phyloP scores from a whole-genome alignment of 2,329 filamentous ascomycete genomes.

The Ophiostoma australiae region DNA sequence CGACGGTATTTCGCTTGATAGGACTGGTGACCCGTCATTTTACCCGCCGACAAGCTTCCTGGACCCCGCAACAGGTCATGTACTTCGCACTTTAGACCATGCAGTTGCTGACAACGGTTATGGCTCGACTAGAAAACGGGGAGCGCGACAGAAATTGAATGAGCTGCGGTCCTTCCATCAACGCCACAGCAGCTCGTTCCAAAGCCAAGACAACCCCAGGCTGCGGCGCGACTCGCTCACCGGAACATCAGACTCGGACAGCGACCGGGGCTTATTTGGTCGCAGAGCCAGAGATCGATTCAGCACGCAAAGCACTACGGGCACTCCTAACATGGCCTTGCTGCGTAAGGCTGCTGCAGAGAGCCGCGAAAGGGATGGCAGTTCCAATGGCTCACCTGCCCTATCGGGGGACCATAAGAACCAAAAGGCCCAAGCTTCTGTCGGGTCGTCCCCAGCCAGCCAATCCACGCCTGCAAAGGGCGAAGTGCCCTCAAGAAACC shows the following conservation, averaged over 20 bases:
- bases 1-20: neutral
- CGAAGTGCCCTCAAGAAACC: neutral
- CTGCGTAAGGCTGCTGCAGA: neutral
- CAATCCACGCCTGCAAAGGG: neutral
- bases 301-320: neutral
- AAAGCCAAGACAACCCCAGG: slow-evolving; percentile 46
- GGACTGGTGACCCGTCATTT: neutral
- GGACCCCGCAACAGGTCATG: neutral
- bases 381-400: neutral
- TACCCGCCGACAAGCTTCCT: neutral
- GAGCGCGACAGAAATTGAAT: slow-evolving; percentile 55
- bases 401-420: neutral
- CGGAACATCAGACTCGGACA: slow-evolving; percentile 59
- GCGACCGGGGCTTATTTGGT: slow-evolving; percentile 40
- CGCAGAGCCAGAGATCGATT: neutral
- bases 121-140: slow-evolving; percentile 51
- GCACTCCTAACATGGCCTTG: neutral
- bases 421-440: neutral
- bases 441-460: neutral
- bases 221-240: slow-evolving; percentile 53
- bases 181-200: slow-evolving; percentile 47
- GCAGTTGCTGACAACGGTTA: slow-evolving; percentile 36
- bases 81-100: neutral
- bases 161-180: slow-evolving; percentile 53
- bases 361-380: neutral